These are phyloP conservation scores for Globisporangium apiculatum DNA, from an alignment of 352 stramenopile genomes.

Conservation along the genomic window DNA sequence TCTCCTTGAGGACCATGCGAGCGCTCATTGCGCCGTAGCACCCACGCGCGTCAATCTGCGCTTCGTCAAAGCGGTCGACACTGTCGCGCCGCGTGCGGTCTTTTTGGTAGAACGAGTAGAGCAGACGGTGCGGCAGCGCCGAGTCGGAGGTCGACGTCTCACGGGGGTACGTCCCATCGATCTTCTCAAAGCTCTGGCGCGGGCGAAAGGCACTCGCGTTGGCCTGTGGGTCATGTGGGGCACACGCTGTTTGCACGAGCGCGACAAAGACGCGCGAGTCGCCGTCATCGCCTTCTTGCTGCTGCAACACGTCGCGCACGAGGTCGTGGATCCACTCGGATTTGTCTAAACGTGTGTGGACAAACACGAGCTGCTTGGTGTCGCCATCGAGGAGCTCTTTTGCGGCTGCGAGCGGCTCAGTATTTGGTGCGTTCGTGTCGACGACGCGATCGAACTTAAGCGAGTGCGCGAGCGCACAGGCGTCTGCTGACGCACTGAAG, in stretches of 20 bases:
- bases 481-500: constrained; percentile 34
- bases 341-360: constrained; percentile 29
- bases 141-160: not conserved
- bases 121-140: constrained; percentile 22
- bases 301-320: constrained; percentile 23
- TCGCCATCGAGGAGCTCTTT: constrained; percentile 23
- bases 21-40: constrained; percentile 68
- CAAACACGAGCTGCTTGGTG: constrained; percentile 44
- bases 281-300: constrained; percentile 19
- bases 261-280: constrained; percentile 37
- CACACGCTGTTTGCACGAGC: constrained; percentile 25
- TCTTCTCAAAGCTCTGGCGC: constrained; percentile 59
- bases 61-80: constrained; percentile 37
- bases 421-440: constrained; percentile 8
- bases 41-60: constrained; percentile 35
- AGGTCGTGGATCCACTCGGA: constrained; percentile 39
- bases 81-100: constrained; percentile 62
- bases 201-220: constrained; percentile 32
- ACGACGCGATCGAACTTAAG: constrained; percentile 30
- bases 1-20: constrained; percentile 68
- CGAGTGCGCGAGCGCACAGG: constrained; percentile 22
- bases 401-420: not conserved
- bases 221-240: constrained; percentile 17
- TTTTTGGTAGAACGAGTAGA: constrained; percentile 48
- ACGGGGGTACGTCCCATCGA: constrained; percentile 37